Base-by-base conservation (phyloP, 768 basidiomycete species). In the Trametes elegans region DNA sequence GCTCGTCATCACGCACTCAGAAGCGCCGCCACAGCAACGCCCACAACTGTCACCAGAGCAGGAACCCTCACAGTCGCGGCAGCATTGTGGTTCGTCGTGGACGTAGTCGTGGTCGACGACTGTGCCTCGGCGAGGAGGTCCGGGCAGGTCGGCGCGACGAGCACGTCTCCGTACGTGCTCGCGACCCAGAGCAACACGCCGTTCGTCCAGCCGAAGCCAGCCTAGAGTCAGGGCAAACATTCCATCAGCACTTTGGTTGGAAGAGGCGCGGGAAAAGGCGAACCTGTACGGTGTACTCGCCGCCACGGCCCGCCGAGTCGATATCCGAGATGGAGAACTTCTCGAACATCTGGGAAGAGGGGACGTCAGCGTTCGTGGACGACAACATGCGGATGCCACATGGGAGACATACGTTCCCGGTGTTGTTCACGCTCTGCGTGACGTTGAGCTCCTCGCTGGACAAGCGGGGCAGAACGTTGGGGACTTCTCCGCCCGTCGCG, bases 191-290 rank as follows among this genome's bases (percentile, higher is more conserved):
- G 78, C 49, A 83, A 66, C 8, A 85, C 89, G 18, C 90, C 90
- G 62, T 93, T 93, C 36, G 90, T 92, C 91, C 92, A 94, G 16
- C 91, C 90, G 64, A 93, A 93, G 19, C 90, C 90, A 13, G 83
- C 86, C 79, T 80, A 63, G 10, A 55, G 39, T 42, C 21, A 28
- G 16, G n/a, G n/a, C n/a, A n/a, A n/a, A n/a, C n/a, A n/a, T 21
- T 13, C 55, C 27, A 39, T 55, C 26, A 49, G 32, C 36, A 18
- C 16, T 49, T 40, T 10, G 32, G 6, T 24, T 31, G 31, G 28
- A 1, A 50, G 28, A 49, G 26, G 14, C 43, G 0, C 10, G 13
- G 40, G 11, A 11, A 19, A 19, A 63, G 61, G 53, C 73, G 58
- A 49, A 80, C 83, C 71, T 93, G 90, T 3, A 94, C 93, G 2